phyloP scores from a whole-genome alignment of 2,329 filamentous ascomycete species.

The Cladosporium velox region DNA sequence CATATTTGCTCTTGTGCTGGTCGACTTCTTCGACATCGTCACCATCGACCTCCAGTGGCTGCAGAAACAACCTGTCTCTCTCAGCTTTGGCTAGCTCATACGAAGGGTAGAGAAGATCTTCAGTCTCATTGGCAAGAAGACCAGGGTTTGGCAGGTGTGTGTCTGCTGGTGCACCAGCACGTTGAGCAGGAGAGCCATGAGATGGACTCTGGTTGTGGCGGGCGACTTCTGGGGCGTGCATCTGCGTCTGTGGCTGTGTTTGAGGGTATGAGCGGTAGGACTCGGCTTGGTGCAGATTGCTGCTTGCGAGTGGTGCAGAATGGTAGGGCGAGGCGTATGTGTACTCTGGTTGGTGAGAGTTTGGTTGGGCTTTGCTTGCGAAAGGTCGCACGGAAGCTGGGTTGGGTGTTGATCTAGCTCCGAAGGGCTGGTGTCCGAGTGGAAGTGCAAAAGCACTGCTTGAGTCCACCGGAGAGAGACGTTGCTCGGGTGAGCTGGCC shows the following conservation, averaged over 20 bases:
- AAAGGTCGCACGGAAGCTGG: not conserved
- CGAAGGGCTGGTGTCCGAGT: not conserved
- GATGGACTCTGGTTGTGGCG: not conserved
- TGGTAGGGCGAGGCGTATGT: not conserved
- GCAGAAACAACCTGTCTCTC: not conserved
- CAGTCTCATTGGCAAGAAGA: not conserved
- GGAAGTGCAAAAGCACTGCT: not conserved
- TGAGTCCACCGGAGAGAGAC: not conserved
- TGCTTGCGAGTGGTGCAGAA: not conserved
- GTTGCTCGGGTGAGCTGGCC: not conserved
- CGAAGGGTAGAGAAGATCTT: not conserved
- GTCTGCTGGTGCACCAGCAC: not conserved
- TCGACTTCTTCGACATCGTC: slow-evolving; percentile 17
- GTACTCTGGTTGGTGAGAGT: not conserved
- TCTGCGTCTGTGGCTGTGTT: not conserved
- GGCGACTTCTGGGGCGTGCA: not conserved
- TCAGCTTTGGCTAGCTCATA: not conserved
- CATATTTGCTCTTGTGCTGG: not conserved
- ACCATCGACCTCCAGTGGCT: not conserved
- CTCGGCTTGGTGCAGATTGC: not conserved
- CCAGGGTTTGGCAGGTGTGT: not conserved
- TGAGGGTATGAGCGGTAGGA: not conserved
- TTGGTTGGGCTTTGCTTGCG: not conserved
- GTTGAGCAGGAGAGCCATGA: not conserved
- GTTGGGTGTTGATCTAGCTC: not conserved